Base-by-base conservation (phyloP, 768 basidiomycete genomes). In the Hydnum rufescens region DNA sequence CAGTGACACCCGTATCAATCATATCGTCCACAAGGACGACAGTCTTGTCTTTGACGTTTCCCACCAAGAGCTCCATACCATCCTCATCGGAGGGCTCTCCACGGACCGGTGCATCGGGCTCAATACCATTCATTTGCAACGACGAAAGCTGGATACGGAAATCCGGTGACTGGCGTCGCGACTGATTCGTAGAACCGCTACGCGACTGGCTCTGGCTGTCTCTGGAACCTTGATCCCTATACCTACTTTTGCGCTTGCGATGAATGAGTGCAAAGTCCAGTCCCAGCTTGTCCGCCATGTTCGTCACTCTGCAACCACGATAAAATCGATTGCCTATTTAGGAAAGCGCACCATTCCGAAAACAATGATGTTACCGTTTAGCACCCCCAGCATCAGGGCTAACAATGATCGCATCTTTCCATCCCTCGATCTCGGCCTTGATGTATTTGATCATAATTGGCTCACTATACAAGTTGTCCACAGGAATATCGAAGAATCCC, bases 21-120 rank as follows among this genome's bases (percentile, higher is more conserved):
- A 99, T 97, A 62, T 99, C 95, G 64, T 99, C 95, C 31, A 99
- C 87, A 44, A 99, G 74, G 61, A 99, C 87, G 34, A 86, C 90
- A 51, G 90, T 74, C 71, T 95, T 96, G 70, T 80, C 89, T 57
- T 72, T 75, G 53, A 97, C 95, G 61, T 89, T 82, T 6, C 95
- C 95, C 54, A 99, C 93, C 51, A 99, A 72, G 36, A 97, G 73
- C 65, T 97, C 85, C 85, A 92, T 89, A 42, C 52, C 53, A 25
- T 57, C 50, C 54, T 73, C 70, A 61, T 86, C 85, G 6, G 78
- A 79, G 25, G 78, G 75, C 53, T 77, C 68, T 57, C 72, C 65
- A 13, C 13, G 13, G 13, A 13, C 22, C 26, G 26, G 13, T 13
- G 8, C 44, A 13, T 28, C 25, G 13, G 8, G 13, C 8, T 47